phyloP scores from a whole-genome alignment of 257 asterid species.

The Misopates orontium region DNA sequence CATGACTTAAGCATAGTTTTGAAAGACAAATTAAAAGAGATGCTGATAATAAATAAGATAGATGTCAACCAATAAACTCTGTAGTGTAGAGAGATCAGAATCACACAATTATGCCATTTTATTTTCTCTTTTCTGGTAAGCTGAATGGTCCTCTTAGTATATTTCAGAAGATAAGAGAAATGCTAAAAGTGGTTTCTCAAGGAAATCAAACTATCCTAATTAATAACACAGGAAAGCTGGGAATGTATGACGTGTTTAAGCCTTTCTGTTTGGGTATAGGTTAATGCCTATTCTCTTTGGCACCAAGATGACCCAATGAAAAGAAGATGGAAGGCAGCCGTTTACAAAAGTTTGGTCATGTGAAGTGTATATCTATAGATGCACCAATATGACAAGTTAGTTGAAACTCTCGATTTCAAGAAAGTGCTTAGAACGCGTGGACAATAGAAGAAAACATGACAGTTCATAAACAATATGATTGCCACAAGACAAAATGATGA shows the following conservation, averaged over 20 bases:
- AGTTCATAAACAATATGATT: too few species aligned
- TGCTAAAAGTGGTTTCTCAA: conserved; percentile 7
- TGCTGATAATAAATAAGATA: conserved; percentile 7
- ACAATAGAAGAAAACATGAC: too few species aligned
- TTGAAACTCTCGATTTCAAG: too few species aligned
- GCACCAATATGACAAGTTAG: too few species aligned
- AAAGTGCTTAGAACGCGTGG: too few species aligned
- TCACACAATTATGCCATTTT: conserved; percentile 14
- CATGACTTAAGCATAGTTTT: conserved; percentile 14
- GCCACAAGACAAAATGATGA: too few species aligned
- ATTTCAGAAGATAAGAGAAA: conserved; percentile 12
- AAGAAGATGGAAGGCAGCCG: too few species aligned
- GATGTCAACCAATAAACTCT: conserved; percentile 3
- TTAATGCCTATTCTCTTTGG: too few species aligned
- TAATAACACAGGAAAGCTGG: conserved; percentile 10
- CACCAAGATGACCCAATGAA: too few species aligned
- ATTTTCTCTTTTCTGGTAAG: conserved; percentile 16
- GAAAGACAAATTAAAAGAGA: conserved; percentile 7
- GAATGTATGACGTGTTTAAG: conserved; percentile 6
- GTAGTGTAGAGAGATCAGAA: conserved; percentile 13
- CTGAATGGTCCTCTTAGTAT: neutral
- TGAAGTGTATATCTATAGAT: too few species aligned
- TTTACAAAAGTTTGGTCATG: too few species aligned
- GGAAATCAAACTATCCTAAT: neutral
- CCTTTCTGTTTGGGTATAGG: neutral